These are phyloP conservation scores for Nakazawaea wyomingensis DNA, from an alignment of 805 yeast genomes.

Conservation along the genomic window DNA sequence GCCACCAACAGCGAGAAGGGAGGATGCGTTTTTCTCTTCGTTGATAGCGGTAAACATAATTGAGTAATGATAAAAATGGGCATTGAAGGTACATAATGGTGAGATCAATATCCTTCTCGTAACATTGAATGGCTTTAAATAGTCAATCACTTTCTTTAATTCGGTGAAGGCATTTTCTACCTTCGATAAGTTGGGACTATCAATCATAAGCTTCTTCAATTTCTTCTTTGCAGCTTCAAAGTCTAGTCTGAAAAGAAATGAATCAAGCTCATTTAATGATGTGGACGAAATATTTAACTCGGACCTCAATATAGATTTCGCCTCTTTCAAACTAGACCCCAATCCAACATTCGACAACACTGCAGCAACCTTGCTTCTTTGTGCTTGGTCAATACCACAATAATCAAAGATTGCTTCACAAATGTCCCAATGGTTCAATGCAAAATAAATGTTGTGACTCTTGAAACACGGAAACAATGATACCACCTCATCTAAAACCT, in stretches of 20 bases:
- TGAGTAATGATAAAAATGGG: constrained; percentile 72
- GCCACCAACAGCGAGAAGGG: constrained; percentile 86
- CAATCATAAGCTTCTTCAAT: constrained; percentile 66
- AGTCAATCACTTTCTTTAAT: constrained; percentile 51
- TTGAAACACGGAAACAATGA: constrained; percentile 62
- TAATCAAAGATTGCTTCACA: constrained; percentile 73
- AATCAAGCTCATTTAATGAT: constrained; percentile 72
- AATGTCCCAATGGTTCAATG: constrained; percentile 78
- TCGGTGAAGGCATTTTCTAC: constrained; percentile 62
- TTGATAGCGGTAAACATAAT: constrained; percentile 84
- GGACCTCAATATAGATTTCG: constrained; percentile 40
- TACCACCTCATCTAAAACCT: constrained; percentile 73
- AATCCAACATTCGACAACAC: constrained; percentile 74
- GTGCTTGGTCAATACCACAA: constrained; percentile 75
- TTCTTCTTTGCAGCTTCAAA: constrained; percentile 58
- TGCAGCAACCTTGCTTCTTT: constrained; percentile 60
- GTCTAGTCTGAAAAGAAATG: constrained; percentile 73
- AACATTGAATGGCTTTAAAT: constrained; percentile 56
- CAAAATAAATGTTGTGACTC: constrained; percentile 48
- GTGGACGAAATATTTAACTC: constrained; percentile 79
- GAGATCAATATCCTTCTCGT: constrained; percentile 54
- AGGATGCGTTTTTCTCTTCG: constrained; percentile 46
- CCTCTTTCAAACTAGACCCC: constrained; percentile 58
- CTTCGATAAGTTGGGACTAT: constrained; percentile 55
- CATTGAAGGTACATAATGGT: constrained; percentile 82